phyloP scores from a whole-genome alignment of 257 asterid species.

The Nicotiana otophora region DNA sequence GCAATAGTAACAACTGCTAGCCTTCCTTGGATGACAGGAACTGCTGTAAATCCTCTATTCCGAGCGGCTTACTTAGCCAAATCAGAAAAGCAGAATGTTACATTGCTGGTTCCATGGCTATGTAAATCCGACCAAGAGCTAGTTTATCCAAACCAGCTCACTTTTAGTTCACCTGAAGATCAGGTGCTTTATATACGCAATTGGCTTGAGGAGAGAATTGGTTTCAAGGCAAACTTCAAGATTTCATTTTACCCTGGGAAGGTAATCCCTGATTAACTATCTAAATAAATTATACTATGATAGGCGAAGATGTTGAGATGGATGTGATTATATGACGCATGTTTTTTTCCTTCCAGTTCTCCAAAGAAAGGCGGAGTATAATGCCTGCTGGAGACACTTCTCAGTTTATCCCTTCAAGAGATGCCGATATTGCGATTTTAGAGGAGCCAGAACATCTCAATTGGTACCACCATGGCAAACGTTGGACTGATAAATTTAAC shows the following conservation, averaged over 20 bases:
- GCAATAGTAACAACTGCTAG: conserved; percentile 99
- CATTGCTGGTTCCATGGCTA: conserved; percentile 98
- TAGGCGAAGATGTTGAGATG: neutral
- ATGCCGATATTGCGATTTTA: conserved; percentile 94
- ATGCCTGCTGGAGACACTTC: conserved; percentile 97
- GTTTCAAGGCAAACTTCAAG: conserved; percentile 82
- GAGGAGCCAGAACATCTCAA: conserved; percentile 99
- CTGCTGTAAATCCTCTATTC: conserved; percentile 95
- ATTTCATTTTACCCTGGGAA: conserved; percentile 98
- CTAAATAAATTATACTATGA: neutral
- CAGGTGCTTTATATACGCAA: conserved; percentile 81
- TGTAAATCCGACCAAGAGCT: conserved; percentile 90
- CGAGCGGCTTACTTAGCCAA: conserved; percentile 96
- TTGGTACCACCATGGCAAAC: conserved; percentile 99
- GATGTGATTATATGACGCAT: conserved; percentile 10
- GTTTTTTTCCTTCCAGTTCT: conserved; percentile 41
- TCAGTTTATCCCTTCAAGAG: conserved; percentile 75
- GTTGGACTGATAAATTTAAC: conserved; percentile 98
- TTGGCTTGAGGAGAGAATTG: conserved; percentile 98
- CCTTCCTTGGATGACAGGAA: conserved; percentile 99
- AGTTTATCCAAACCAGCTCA: conserved; percentile 80
- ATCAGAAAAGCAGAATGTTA: conserved; percentile 77
- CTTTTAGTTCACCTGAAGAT: conserved; percentile 90
- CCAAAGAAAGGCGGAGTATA: conserved; percentile 85
- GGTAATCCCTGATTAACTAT: conserved; percentile 33